Conservation (phyloP, 495 filamentous ascomycete species). For the Penicillium coffeae region DNA sequence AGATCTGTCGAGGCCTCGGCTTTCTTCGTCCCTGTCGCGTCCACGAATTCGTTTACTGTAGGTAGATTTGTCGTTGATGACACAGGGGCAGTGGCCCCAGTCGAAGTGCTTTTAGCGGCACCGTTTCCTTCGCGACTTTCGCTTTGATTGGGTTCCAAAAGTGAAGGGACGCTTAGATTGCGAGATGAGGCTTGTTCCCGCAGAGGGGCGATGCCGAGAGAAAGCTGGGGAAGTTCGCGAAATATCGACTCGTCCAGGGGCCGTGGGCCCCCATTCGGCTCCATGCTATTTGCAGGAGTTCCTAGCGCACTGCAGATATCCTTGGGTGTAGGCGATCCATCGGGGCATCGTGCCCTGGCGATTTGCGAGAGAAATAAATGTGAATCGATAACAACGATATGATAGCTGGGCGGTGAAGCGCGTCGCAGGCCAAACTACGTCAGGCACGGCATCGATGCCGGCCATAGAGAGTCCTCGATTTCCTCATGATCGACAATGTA, state of each 20-base stretch:
- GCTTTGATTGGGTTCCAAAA: slow-evolving; percentile 46
- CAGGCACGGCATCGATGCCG: too few relatives aligned
- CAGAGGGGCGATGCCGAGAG: slow-evolving; percentile 48
- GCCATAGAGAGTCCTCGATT: too few relatives aligned
- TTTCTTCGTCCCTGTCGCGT: slow-evolving; percentile 34
- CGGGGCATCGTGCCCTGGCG: slow-evolving; percentile 1
- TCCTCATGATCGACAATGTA: too few relatives aligned
- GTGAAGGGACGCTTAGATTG: slow-evolving; percentile 38
- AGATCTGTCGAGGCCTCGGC: slow-evolving; percentile 29
- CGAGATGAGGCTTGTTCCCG: slow-evolving; percentile 46
- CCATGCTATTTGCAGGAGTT: slow-evolving; percentile 26
- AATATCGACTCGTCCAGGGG: slow-evolving; percentile 39
- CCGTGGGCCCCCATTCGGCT: slow-evolving; percentile 27
- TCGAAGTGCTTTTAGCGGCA: slow-evolving; percentile 30
- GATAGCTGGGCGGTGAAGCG: slow-evolving; percentile 1
- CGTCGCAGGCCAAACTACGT: background rate
- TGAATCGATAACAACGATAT: background rate
- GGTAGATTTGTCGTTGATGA: slow-evolving; percentile 25
- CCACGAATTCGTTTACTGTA: slow-evolving; percentile 33
- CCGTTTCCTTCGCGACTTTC: slow-evolving; percentile 29
- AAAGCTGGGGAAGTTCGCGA: slow-evolving; percentile 44
- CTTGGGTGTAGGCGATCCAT: slow-evolving; percentile 3
- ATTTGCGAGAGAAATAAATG: background rate
- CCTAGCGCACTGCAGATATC: slow-evolving; percentile 9
- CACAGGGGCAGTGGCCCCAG: slow-evolving; percentile 25